Conservation (phyloP, 2,329 filamentous ascomycete genomes). For the Epichloe amarillans region DNA sequence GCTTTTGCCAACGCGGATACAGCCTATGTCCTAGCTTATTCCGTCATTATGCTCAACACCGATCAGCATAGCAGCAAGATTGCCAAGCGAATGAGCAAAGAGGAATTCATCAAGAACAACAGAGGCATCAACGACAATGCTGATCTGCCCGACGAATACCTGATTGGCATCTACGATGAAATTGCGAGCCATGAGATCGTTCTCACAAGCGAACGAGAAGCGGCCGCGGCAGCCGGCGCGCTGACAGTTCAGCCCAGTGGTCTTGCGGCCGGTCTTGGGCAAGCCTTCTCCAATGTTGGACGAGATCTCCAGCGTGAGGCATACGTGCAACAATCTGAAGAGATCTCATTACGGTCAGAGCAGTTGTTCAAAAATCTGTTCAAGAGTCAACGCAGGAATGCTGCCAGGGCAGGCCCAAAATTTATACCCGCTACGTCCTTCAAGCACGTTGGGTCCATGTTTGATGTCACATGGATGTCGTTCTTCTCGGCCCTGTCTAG, state of each 20-base stretch:
- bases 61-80: slow-evolving; percentile 89
- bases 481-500: slow-evolving; percentile 90
- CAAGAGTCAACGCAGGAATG: slow-evolving; percentile 73
- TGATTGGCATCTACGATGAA: slow-evolving; percentile 81
- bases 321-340: slow-evolving; percentile 87
- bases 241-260: slow-evolving; percentile 42
- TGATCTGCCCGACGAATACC: slow-evolving; percentile 85
- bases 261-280: slow-evolving; percentile 70
- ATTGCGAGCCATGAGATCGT: slow-evolving; percentile 89
- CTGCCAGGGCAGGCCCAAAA: slow-evolving; percentile 52
- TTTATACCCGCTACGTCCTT: slow-evolving; percentile 91
- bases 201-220: slow-evolving; percentile 79
- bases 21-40: slow-evolving; percentile 90
- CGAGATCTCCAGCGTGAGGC: slow-evolving; percentile 86
- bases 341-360: slow-evolving; percentile 61
- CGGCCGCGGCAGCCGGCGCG: slow-evolving; percentile 66
- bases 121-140: slow-evolving; percentile 94
- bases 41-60: slow-evolving; percentile 91
- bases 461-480: slow-evolving; percentile 98
- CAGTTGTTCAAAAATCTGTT: slow-evolving; percentile 91
- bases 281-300: slow-evolving; percentile 82
- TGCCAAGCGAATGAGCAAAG: slow-evolving; percentile 74
- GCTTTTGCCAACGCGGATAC: slow-evolving; percentile 98
- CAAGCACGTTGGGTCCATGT: slow-evolving; percentile 95
- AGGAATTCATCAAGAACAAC: slow-evolving; percentile 99